Conservation (phyloP, 2,329 filamentous ascomycete species). For the Podosphaera aphanis region DNA sequence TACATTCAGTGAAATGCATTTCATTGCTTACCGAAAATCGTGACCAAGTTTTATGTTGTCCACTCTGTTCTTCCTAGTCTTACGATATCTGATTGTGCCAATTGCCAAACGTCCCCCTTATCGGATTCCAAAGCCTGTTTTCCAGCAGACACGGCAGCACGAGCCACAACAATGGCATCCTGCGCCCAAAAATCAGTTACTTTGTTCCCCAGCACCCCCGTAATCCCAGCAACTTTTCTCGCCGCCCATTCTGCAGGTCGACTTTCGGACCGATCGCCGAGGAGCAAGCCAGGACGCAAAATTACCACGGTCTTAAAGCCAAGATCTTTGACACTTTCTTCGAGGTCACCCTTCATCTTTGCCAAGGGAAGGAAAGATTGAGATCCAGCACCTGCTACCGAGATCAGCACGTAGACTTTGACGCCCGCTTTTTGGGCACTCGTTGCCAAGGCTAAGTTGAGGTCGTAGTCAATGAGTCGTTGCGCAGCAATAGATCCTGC, state of each 20-base stretch:
- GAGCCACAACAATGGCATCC: slow-evolving; percentile 35
- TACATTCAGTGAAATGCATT: no score
- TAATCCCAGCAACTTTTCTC: slow-evolving; percentile 27
- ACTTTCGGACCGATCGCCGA: slow-evolving; percentile 42
- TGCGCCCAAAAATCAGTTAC: slow-evolving; percentile 42
- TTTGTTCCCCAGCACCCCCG: slow-evolving; percentile 30
- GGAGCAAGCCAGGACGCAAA: slow-evolving; percentile 51
- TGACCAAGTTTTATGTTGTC: background rate
- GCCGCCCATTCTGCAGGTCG: slow-evolving; percentile 34
- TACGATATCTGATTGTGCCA: slow-evolving; percentile 26
- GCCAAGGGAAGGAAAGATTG: slow-evolving; percentile 29
- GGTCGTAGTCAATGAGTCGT: slow-evolving; percentile 68
- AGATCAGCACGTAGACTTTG: slow-evolving; percentile 34
- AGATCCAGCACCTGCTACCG: slow-evolving; percentile 21
- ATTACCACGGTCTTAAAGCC: slow-evolving; percentile 62
- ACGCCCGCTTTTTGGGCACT: slow-evolving; percentile 51
- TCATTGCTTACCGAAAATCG: no score
- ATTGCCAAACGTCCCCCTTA: slow-evolving; percentile 22
- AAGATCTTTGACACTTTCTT: slow-evolving; percentile 48
- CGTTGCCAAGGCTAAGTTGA: slow-evolving; percentile 57
- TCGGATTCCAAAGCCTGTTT: slow-evolving; percentile 21
- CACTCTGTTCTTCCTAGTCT: slow-evolving; percentile 23
- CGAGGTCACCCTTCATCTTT: slow-evolving; percentile 70
- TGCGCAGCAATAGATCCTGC: slow-evolving; percentile 61
- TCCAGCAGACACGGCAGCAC: slow-evolving; percentile 26